These are phyloP conservation scores for Aspergillus melleus DNA, from an alignment of 2,329 filamentous ascomycete species.

Conservation along the genomic window DNA sequence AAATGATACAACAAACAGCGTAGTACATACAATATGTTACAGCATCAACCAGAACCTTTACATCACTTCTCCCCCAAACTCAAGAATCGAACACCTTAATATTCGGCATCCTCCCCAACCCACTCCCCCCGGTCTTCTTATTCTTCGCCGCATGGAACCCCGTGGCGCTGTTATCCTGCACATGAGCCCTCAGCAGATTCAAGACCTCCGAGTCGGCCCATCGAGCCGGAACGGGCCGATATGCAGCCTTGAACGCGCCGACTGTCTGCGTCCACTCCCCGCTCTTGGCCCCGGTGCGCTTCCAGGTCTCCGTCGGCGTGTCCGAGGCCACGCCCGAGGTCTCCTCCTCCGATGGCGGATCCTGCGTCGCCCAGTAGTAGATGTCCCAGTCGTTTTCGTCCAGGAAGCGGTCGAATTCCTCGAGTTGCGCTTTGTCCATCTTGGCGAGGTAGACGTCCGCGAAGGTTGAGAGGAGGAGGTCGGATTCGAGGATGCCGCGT, in stretches of 20 bases:
- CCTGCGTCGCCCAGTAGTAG: conserved; percentile 98
- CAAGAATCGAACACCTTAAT: conserved; percentile 42
- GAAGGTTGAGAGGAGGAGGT: conserved; percentile 95
- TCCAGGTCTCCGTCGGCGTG: conserved; percentile 48
- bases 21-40: neutral
- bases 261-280: conserved; percentile 98
- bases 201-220: conserved; percentile 86
- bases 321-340: conserved; percentile 35
- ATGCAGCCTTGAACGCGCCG: conserved; percentile 90
- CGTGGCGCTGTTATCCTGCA: conserved; percentile 65
- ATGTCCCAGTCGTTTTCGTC: conserved; percentile 99
- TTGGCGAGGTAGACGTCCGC: conserved; percentile 72
- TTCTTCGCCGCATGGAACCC: conserved; percentile 42
- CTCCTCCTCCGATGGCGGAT: conserved; percentile 48
- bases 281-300: conserved; percentile 52
- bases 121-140: conserved; percentile 38
- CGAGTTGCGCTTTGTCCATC: conserved; percentile 73
- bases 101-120: conserved; percentile 51
- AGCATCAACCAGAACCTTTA: neutral
- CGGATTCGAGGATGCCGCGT: conserved; percentile 90
- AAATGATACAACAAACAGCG: neutral
- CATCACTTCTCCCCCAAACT: neutral
- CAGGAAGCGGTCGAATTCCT: conserved; percentile 86
- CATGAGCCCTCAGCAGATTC: conserved; percentile 74
- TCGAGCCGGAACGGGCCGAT: conserved; percentile 80